phyloP scores from a whole-genome alignment of 192 early-diverging fungal genomes.

The Coemansia sp. region DNA sequence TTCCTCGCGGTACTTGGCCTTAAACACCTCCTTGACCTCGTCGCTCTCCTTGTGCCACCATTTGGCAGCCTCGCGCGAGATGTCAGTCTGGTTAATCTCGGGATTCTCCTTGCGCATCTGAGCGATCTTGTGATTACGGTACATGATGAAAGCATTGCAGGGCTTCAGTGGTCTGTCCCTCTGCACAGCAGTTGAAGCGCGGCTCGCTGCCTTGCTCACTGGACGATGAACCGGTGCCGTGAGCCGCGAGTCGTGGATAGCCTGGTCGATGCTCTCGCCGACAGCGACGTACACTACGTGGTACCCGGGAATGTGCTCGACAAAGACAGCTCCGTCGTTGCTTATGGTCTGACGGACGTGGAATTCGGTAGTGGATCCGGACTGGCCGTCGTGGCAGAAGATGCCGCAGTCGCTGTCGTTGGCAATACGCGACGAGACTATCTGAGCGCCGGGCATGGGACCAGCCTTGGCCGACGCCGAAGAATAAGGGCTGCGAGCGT shows the following conservation, averaged over 20 bases:
- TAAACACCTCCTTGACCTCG: conserved; percentile 52
- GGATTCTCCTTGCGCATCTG: conserved; percentile 47
- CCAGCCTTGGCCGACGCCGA: conserved; percentile 12
- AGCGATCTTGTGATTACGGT: conserved; percentile 53
- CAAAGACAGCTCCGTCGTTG: conserved; percentile 26
- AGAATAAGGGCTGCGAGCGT: conserved; percentile 18
- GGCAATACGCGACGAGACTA: conserved; percentile 25
- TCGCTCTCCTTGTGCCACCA: conserved; percentile 51
- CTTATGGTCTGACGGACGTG: conserved; percentile 33
- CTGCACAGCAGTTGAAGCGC: not conserved
- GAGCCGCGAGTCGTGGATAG: conserved; percentile 17
- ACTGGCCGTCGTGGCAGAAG: conserved; percentile 29
- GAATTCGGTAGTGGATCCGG: conserved; percentile 19
- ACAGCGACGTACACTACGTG: conserved; percentile 29
- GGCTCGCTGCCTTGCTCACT: not conserved
- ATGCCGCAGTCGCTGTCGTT: conserved; percentile 34
- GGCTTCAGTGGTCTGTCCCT: conserved; percentile 29
- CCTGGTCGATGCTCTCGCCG: conserved; percentile 17
- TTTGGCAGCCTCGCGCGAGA: conserved; percentile 52
- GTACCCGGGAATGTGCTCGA: conserved; percentile 43
- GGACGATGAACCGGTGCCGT: conserved; percentile 5
- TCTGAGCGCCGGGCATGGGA: conserved; percentile 13
- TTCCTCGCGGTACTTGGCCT: conserved; percentile 37
- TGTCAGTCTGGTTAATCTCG: conserved; percentile 52
- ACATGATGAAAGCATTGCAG: conserved; percentile 55